Evolutionary conservation across 257 asterid genomes (phyloP), one percentile per base, ranked within the genome.

Genomic region (Eustoma russellianum): DNA sequence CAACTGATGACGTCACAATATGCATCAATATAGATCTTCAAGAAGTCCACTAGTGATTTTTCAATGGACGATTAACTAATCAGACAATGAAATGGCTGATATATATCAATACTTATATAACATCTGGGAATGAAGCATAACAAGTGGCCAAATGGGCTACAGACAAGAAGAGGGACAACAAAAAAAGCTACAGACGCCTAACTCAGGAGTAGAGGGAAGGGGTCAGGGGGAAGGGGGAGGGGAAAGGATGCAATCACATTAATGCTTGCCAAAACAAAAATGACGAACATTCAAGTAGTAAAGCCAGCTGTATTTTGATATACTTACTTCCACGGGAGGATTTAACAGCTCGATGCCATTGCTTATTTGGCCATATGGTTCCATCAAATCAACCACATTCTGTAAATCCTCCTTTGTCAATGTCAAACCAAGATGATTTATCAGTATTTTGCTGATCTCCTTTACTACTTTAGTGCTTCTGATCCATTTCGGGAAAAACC

Each of bases 341-440:
- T 77, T 88, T 55, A 80, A 66, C 63, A 79, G 55, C 72, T 92
- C 98, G 48, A 81, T 80, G 41, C 94, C 98, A 46, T 74, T 85
- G 75, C 50, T 80, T 62, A 88, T 80, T 74, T 81, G 86, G 67
- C 98, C 97, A 73, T 84, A 85, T 45, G 98, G 98, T 71, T 92
- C 98, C 98, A 92, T 88, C 57, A 79, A 75, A 52, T 92, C 93
- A 70, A 88, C 98, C 63, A 88, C 97, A 73, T 75, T 75, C 63
- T 84, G 86, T 69, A 92, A 60, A 73, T 92, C 97, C 83, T 81
- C 95, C 73, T 76, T 74, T 14, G 80, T 75, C 84, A 92, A 68
- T 59, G 86, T 76, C 75, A 92, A 77, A 44, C 93, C 94, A 66
- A 92, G 93, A 83, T 92, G 97, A 74, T 83, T 77, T 63, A 92